phyloP scores from a whole-genome alignment of 371 early-diverging fungal species.

The Amoeboaphelidium protococcarum region DNA sequence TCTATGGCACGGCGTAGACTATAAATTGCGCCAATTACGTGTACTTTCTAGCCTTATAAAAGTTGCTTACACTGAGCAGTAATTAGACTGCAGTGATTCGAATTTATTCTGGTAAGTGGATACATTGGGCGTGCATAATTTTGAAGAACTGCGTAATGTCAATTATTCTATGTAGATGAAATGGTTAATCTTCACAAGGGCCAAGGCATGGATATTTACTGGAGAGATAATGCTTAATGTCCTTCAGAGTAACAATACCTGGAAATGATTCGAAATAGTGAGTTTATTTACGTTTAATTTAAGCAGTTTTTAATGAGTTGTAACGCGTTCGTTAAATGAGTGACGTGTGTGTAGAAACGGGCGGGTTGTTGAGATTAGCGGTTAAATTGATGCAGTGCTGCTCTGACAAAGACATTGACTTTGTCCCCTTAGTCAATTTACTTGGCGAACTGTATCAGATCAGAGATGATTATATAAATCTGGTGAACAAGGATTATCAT shows the following conservation, averaged over 20 bases:
- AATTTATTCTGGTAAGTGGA: conserved; percentile 40
- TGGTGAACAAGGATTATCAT: conserved; percentile 54
- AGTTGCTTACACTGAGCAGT: conserved; percentile 34
- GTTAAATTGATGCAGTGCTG: conserved; percentile 57
- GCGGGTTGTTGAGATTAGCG: conserved; percentile 73
- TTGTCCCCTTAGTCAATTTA: conserved; percentile 44
- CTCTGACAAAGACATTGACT: conserved; percentile 22
- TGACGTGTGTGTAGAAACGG: conserved; percentile 36
- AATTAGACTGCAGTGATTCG: conserved; percentile 24
- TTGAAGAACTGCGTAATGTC: too few relatives aligned
- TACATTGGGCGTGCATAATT: too few relatives aligned
- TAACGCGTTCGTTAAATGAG: neutral
- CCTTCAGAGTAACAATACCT: conserved; percentile 69
- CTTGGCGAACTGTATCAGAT: conserved; percentile 84
- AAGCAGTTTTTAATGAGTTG: neutral
- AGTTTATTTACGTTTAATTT: conserved; percentile 4
- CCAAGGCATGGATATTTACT: conserved; percentile 72
- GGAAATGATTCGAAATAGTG: conserved; percentile 70
- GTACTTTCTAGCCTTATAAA: conserved; percentile 64
- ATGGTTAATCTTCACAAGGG: conserved; percentile 68
- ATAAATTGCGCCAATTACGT: conserved; percentile 89
- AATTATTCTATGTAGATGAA: conserved; percentile 52
- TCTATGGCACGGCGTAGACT: conserved; percentile 65
- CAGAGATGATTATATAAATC: conserved; percentile 82
- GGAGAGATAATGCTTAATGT: conserved; percentile 59